A percentile compares a stretch with the other conserved stretches of the same genome.
These are phyloP conservation scores for Colletotrichum karsti DNA, from an alignment of 2,329 filamentous ascomycete genomes.

Conservation along the genomic window DNA sequence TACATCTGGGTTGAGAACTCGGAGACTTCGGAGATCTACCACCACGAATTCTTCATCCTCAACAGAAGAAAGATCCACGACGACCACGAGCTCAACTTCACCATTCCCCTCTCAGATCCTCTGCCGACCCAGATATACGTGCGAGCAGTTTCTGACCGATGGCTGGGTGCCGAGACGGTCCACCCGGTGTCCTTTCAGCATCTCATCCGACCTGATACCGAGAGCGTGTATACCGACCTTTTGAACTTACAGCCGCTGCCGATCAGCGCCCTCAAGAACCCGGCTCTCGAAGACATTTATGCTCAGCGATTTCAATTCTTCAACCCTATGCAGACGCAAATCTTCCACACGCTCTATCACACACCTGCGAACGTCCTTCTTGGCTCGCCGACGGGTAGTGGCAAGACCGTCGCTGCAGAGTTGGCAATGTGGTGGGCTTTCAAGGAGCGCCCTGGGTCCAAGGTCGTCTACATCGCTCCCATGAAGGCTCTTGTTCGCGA, in stretches of 20 bases:
- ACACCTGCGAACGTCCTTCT: conserved; percentile 91
- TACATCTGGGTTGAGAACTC: conserved; percentile 99
- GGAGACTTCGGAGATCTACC: conserved; percentile 96
- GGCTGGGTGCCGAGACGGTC: conserved; percentile 96
- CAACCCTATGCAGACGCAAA: conserved; percentile 99
- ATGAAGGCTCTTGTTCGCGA: conserved; percentile 99
- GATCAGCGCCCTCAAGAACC: conserved; percentile 87
- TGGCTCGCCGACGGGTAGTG: conserved; percentile 95
- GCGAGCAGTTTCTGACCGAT: conserved; percentile 91
- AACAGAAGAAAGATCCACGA: conserved; percentile 90
- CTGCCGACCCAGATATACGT: conserved; percentile 97
- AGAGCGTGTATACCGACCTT: conserved; percentile 95
- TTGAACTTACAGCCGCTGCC: conserved; percentile 91
- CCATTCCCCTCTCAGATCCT: conserved; percentile 92
- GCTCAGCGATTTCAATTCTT: conserved; percentile 91
- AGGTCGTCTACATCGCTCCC: conserved; percentile 98
- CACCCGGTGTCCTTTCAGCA: conserved; percentile 97
- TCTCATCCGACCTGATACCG: conserved; percentile 94
- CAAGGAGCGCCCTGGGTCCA: conserved; percentile 90
- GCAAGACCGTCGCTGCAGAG: conserved; percentile 96
- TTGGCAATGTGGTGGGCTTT: conserved; percentile 99
- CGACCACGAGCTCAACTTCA: conserved; percentile 98
- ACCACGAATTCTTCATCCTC: conserved; percentile 96
- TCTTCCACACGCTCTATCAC: conserved; percentile 96
- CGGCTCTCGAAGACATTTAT: conserved; percentile 87